Conservation (phyloP, 257 asterid species). For the Nemophila menziesii region DNA sequence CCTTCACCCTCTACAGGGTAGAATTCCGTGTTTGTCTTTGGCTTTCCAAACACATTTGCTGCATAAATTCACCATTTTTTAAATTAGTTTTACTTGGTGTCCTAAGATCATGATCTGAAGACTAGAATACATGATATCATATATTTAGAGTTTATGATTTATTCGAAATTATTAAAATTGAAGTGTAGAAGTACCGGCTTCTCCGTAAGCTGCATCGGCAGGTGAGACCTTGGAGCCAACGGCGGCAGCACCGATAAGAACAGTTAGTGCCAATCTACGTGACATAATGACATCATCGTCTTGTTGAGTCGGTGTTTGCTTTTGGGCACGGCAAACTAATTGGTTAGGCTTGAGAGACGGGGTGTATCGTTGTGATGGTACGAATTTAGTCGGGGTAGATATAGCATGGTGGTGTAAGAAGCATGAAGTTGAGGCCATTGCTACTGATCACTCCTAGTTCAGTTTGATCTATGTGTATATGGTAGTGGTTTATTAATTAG, state of each 20-base stretch:
- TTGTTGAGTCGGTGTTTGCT: constrained; percentile 18
- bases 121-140: too few species aligned
- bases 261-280: constrained; percentile 55
- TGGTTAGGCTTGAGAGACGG: constrained; percentile 31
- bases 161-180: too few species aligned
- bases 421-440: constrained; percentile 71
- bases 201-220: constrained; percentile 81
- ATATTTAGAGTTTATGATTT: too few species aligned
- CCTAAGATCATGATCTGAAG: too few species aligned
- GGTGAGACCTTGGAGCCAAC: constrained; percentile 63
- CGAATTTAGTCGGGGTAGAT: constrained; percentile 30
- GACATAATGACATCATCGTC: constrained; percentile 19
- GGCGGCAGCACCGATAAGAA: constrained; percentile 61
- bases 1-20: constrained; percentile 36
- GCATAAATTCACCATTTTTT: constrained; percentile 16
- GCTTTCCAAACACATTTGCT: constrained; percentile 78
- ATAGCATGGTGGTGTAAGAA: constrained; percentile 50
- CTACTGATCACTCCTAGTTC: constrained; percentile 2
- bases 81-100: not conserved
- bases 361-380: constrained; percentile 7
- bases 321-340: constrained; percentile 50
- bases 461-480: constrained; percentile 1
- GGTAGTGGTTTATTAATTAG: too few species aligned
- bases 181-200: constrained; percentile 41
- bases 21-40: constrained; percentile 58